Percentiles rank a stretch among this genome's conserved stretches.
Conservation (phyloP, 345 rosid genomes). For the Rhizophora apiculata region DNA sequence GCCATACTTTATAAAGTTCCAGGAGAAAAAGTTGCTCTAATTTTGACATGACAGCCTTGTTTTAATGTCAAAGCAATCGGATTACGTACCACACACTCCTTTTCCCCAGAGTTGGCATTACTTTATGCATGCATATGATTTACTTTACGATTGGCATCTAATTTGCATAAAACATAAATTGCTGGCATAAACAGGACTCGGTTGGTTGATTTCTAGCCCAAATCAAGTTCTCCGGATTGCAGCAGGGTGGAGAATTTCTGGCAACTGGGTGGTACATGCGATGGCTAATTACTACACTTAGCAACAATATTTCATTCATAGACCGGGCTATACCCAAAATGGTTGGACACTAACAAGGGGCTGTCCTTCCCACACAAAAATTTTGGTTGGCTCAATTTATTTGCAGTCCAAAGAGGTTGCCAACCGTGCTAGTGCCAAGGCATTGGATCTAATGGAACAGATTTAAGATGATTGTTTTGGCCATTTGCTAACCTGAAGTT, state of each 20-base stretch:
- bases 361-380: no score
- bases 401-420: no score
- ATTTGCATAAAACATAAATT: background rate
- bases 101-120: slow-evolving; percentile 43
- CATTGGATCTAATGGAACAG: no score
- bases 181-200: background rate
- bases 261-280: background rate
- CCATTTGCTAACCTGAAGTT: no score
- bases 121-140: slow-evolving; percentile 7
- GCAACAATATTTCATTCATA: no score
- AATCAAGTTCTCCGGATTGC: background rate
- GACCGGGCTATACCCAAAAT: no score
- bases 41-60: slow-evolving; percentile 60
- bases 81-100: slow-evolving; percentile 47
- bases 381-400: no score
- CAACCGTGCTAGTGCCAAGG: no score
- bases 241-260: background rate
- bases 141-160: slow-evolving; percentile 16
- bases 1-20: slow-evolving; percentile 36
- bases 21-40: slow-evolving; percentile 41
- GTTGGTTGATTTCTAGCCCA: background rate
- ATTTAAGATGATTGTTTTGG: no score
- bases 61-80: slow-evolving; percentile 43
- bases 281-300: no score
- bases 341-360: no score